Evolutionary conservation across 1,139 yeast genomes (phyloP), one percentile per base, ranked within the genome.

Genomic region (Wickerhamomyces sp.): DNA sequence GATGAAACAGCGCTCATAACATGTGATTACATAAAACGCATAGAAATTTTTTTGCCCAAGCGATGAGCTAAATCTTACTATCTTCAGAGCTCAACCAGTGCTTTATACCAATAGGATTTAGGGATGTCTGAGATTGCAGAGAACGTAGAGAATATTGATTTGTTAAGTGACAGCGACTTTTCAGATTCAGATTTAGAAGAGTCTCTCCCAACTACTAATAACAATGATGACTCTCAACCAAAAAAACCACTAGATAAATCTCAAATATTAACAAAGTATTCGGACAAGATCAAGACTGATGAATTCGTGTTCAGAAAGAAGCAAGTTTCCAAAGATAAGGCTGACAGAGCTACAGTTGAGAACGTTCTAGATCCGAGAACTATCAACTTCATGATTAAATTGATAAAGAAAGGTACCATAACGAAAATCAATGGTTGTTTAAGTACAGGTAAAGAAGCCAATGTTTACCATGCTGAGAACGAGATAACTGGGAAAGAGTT

Each of bases 401-500:
- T 94, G 61, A 81, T 88, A 59, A 85, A 81, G 56, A 81, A 84
- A 52, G 96, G 96, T 4, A 73, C 85, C 13, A 77, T 94, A 25
- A 78, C 92, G 8, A 79, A 87, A 51, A 82, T 94, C 54, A 88
- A 90, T 55, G 98, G 98, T 7, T 92, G 98, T 59, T 74, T 94
- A 37, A 81, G 95, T 54, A 94, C 98, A 0, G 99, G 99, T 31
- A 94, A 94, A 61, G 99, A 94, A 61, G 98, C 98, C 20, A 94
- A 94, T 59, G 97, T 94, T 3, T 94, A 94, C 59, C 96, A 90
- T 59, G 97, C 96, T 0, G 78, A 78, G 50, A 82, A 87, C 42
- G 94, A 84, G 43, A 74, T 70, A 27, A 74, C 68, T 1, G 76
- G 63, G 14, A 65, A 63, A 39, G 89, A 84, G 52, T 81, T 69